Base-by-base conservation (phyloP, 2,329 filamentous ascomycete genomes). In the Parasarocladium wereldwijsianum region DNA sequence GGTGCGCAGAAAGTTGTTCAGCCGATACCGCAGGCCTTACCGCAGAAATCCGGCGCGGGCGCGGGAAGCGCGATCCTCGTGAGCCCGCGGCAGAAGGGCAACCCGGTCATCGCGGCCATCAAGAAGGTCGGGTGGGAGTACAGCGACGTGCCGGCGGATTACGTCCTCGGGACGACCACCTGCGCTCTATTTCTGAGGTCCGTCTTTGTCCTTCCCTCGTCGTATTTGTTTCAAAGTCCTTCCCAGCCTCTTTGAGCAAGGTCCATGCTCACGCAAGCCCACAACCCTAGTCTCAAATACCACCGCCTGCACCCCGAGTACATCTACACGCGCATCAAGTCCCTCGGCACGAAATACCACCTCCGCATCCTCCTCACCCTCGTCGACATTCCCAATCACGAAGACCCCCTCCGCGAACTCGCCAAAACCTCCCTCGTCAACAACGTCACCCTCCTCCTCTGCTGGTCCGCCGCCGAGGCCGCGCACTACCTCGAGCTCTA, bases 261-360 rank as follows among this genome's bases (percentile, higher is more conserved):
- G n/a, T n/a, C n/a, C n/a, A n/a, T n/a, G n/a, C n/a, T n/a, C n/a
- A n/a, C n/a, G n/a, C n/a, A n/a, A n/a, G n/a, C n/a, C n/a, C n/a
- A n/a, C n/a, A n/a, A n/a, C n/a, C n/a, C n/a, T 15, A 66, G 83
- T 27, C 68, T 98, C 32, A 98, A 96, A 54, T 98, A 98, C 54
- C 90, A 98, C 54, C 83, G 87, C 17, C 66, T 98, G 31, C 90
- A 98, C 48, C 90, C 90, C 1, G 90, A 98, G 55, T 98, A 98
- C 60, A 84, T 98, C 44, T 96, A 96, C 59, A 85, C 79, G 15
- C 79, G 90, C 34, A 92, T 98, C 41, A 77, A 80, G 31, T 73
- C 76, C 28, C 62, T 98, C 4, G 81, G 81, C 30, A 82, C 81
- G 29, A 83, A 81, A 55, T 96, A 92, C 58, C 78, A 76, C 40